Evolutionary conservation across 2,329 filamentous ascomycete genomes (phyloP), one percentile per base, ranked within the genome.

Genomic region (Emericellopsis cladophorae): DNA sequence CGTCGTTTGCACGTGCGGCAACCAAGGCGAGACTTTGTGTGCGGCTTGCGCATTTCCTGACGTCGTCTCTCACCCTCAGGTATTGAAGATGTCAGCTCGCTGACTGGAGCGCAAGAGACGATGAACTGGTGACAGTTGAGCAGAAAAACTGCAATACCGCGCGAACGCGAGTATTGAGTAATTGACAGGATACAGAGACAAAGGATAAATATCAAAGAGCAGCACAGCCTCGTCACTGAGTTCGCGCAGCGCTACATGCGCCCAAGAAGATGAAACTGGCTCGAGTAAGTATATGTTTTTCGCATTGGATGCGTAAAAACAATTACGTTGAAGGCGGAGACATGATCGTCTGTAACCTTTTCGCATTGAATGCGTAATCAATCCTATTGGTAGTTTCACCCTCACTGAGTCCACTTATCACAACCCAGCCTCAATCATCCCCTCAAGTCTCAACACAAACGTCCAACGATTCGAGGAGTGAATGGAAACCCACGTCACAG

Each of bases 1-100:
- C 46, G 41, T 31, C 42, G 37, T 37, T 46, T 47, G 35, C 48
- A 49, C 6, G 47, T 48, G 22, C 41, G 42, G 41, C 47, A 49
- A 4, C 47, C 47, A 29, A 44, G 42, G 15, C 46, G 43, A 33
- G 47, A 48, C 31, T 48, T 49, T 31, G 34, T 37, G 21, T 39
- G 40, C 18, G n/a, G 24, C 29, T 22, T 29, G 8, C 36, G 24
- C 36, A 39, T 42, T 31, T 21, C 33, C 11, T 41, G 21, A 36
- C 8, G 15, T 38, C 5, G 18, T 21, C 18, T 21, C 18, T 21
- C 18, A 38, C 16, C 4, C 22, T 9, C 8, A 12, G 22, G 16
- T 14, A 26, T 26, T 22, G 23, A 29, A 29, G 22, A 2, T 29
- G 14, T 39, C 23, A 39, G 3, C 37, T 39, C 3, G 12, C 7